Conservation (phyloP, 768 basidiomycete genomes). For the Lactarius sp. region DNA sequence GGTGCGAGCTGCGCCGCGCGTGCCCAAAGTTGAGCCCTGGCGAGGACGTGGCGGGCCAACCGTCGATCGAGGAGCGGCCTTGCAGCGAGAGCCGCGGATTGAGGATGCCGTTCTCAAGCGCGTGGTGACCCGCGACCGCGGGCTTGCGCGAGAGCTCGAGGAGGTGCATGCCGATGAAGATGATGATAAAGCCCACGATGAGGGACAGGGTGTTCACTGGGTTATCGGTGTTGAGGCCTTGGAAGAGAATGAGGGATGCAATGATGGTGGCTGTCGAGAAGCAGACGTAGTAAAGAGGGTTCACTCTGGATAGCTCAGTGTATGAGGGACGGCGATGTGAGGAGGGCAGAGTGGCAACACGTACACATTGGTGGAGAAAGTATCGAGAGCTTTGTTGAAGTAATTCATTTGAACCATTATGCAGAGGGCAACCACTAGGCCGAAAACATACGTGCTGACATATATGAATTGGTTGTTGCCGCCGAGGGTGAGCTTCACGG, state of each 20-base stretch:
- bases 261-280: conserved; percentile 92
- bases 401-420: conserved; percentile 94
- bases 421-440: conserved; percentile 70
- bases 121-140: conserved; percentile 44
- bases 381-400: conserved; percentile 97
- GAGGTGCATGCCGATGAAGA: conserved; percentile 95
- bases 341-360: conserved; percentile 32
- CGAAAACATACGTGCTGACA: conserved; percentile 95
- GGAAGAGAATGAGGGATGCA: conserved; percentile 93
- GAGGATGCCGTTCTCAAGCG: conserved; percentile 64
- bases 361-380: conserved; percentile 96
- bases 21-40: conserved; percentile 31
- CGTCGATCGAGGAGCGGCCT: conserved; percentile 76
- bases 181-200: conserved; percentile 84
- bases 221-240: conserved; percentile 90
- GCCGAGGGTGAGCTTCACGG: conserved; percentile 87
- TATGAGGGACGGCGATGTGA: not conserved
- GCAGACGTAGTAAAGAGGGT: conserved; percentile 96
- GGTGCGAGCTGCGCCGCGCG: conserved; percentile 57
- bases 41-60: conserved; percentile 47
- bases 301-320: conserved; percentile 54
- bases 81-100: conserved; percentile 77
- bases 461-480: conserved; percentile 96
- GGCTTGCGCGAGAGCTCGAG: conserved; percentile 73
- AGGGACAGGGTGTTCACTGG: conserved; percentile 82